Percentiles rank a stretch among this genome's conserved stretches.
Evolutionary conservation across 495 filamentous ascomycete genomes (phyloP).

Genomic region (Hyaloscypha hepaticicola): DNA sequence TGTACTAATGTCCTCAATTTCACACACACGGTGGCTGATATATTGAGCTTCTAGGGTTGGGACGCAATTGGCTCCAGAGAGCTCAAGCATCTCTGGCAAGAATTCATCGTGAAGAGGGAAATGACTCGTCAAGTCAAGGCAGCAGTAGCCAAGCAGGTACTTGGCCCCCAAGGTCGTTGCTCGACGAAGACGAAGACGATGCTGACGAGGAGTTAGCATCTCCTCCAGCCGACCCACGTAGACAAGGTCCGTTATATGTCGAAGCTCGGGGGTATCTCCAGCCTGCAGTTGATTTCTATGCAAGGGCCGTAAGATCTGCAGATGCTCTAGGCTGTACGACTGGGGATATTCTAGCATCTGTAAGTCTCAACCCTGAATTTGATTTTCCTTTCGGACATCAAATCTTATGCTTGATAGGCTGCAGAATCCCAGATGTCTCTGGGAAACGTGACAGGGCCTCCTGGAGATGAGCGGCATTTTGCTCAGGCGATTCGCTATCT

Average conservation of each 20-base stretch:
- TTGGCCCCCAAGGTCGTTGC: not conserved
- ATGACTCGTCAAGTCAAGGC: conserved; percentile 33
- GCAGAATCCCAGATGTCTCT: conserved; percentile 54
- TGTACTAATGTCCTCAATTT: not conserved
- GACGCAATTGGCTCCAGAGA: conserved; percentile 48
- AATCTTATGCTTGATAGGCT: conserved; percentile 33
- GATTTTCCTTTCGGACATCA: not conserved
- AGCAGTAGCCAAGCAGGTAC: conserved; percentile 34
- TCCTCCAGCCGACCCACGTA: conserved; percentile 31
- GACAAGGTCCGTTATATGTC: conserved; percentile 39
- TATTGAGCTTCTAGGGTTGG: conserved; percentile 39
- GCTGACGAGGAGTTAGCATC: conserved; percentile 38
- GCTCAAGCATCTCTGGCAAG: conserved; percentile 47
- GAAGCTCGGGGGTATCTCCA: conserved; percentile 48
- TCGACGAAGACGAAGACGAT: conserved; percentile 29
- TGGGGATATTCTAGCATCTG: conserved; percentile 43
- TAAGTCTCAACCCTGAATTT: conserved; percentile 30
- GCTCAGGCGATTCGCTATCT: conserved; percentile 46
- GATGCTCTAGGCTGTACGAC: conserved; percentile 35
- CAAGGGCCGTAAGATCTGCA: conserved; percentile 42
- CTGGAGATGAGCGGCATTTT: conserved; percentile 45
- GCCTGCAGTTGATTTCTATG: conserved; percentile 49
- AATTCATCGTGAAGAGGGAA: conserved; percentile 46
- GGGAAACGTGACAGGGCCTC: conserved; percentile 47
- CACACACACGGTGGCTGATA: conserved; percentile 5